phyloP scores from a whole-genome alignment of 2,329 filamentous ascomycete species.

The Phialophora tarda region DNA sequence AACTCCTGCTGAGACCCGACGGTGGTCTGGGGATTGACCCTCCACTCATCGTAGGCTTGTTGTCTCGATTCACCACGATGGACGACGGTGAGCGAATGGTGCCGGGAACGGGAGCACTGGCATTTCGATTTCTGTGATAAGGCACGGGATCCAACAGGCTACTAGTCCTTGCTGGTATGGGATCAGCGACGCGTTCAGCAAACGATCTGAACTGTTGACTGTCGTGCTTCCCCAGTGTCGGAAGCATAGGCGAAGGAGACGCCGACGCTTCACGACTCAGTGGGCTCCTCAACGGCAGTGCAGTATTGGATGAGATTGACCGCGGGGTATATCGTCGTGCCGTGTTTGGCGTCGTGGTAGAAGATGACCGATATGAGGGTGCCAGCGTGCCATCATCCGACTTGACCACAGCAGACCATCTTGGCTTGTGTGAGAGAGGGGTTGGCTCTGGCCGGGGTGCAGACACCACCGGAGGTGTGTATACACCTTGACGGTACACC shows the following conservation, averaged over 20 bases:
- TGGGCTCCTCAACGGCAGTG: slow-evolving; percentile 50
- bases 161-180: slow-evolving; percentile 29
- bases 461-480: slow-evolving; percentile 49
- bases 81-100: slow-evolving; percentile 40
- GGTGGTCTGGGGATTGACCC: slow-evolving; percentile 28
- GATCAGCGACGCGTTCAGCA: slow-evolving; percentile 38
- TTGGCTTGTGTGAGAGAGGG: slow-evolving; percentile 63
- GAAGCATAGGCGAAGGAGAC: slow-evolving; percentile 45
- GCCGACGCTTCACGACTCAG: slow-evolving; percentile 51
- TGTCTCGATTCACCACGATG: slow-evolving; percentile 32
- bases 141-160: slow-evolving; percentile 39
- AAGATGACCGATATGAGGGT: slow-evolving; percentile 35
- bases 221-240: slow-evolving; percentile 27
- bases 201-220: slow-evolving; percentile 38
- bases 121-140: slow-evolving; percentile 35
- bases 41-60: slow-evolving; percentile 32
- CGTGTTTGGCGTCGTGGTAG: slow-evolving; percentile 31
- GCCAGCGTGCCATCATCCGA: slow-evolving; percentile 53
- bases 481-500: slow-evolving; percentile 39
- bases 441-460: slow-evolving; percentile 52
- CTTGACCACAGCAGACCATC: slow-evolving; percentile 75
- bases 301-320: slow-evolving; percentile 47
- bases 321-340: slow-evolving; percentile 39
- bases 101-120: slow-evolving; percentile 28
- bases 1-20: slow-evolving; percentile 35